phyloP scores from a whole-genome alignment of 495 filamentous ascomycete species.

The Aspergillus coremiiformis region DNA sequence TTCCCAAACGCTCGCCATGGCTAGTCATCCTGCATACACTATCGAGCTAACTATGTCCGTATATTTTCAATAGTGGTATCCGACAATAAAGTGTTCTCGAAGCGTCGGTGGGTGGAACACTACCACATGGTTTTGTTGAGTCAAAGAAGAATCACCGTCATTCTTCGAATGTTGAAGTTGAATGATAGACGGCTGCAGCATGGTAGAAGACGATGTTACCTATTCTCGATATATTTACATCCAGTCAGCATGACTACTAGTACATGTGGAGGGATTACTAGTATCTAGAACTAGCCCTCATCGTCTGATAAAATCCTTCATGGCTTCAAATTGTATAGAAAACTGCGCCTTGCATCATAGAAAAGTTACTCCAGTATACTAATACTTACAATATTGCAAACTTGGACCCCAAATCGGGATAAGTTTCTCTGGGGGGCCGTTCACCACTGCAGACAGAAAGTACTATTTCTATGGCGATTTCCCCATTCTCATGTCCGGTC shows the following conservation, averaged over 20 bases:
- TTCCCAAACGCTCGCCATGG: background rate
- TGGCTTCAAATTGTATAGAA: too few relatives aligned
- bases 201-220: too few relatives aligned
- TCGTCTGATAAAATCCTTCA: too few relatives aligned
- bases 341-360: too few relatives aligned
- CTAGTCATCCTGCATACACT: background rate
- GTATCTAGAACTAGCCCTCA: too few relatives aligned
- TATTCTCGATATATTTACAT: too few relatives aligned
- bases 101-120: background rate
- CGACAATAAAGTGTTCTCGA: background rate
- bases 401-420: background rate
- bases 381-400: background rate
- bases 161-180: too few relatives aligned
- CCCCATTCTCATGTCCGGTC: background rate
- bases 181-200: too few relatives aligned
- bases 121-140: background rate
- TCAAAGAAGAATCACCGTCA: background rate
- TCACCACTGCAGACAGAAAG: background rate
- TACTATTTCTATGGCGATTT: background rate
- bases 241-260: too few relatives aligned
- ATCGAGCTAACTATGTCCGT: background rate
- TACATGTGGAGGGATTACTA: too few relatives aligned
- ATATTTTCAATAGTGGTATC: background rate
- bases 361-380: too few relatives aligned
- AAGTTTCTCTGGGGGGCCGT: background rate